Evolutionary conservation across 108 stramenopile species (phyloP).

Genomic region (Cyclostephanos invisitatus): DNA sequence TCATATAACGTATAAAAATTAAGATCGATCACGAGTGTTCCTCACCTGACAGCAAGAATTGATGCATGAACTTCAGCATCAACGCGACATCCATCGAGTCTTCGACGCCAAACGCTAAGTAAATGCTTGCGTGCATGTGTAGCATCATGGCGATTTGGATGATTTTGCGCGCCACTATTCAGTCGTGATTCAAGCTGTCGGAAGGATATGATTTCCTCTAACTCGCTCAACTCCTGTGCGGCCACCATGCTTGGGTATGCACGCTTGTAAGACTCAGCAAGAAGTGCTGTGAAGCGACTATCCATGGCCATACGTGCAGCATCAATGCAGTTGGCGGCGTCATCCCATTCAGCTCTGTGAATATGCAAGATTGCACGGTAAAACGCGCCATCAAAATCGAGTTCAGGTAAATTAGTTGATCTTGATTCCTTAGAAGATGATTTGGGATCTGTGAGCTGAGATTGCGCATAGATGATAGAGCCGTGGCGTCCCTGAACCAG

Average conservation of each 20-base stretch:
- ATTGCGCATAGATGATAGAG: constrained; percentile 4
- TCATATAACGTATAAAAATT: neutral
- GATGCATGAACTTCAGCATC: constrained; percentile 88
- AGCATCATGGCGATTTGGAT: constrained; percentile 58
- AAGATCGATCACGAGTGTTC: constrained; percentile 62
- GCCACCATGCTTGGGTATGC: constrained; percentile 93
- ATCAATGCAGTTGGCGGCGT: constrained; percentile 81
- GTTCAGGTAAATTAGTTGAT: constrained; percentile 40
- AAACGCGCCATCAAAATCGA: constrained; percentile 93
- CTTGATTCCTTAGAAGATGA: constrained; percentile 36
- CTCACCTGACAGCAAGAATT: constrained; percentile 89
- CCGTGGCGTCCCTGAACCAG: constrained; percentile 54
- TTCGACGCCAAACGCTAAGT: constrained; percentile 76
- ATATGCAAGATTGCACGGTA: constrained; percentile 91
- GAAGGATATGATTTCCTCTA: constrained; percentile 95
- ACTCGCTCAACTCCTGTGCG: constrained; percentile 84
- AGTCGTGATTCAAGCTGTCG: constrained; percentile 66
- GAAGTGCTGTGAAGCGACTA: constrained; percentile 88
- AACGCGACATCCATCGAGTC: constrained; percentile 83
- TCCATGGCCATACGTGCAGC: constrained; percentile 87
- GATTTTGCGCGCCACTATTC: constrained; percentile 38
- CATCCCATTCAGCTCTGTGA: constrained; percentile 80
- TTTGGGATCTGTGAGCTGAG: constrained; percentile 14
- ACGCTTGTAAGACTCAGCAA: constrained; percentile 89
- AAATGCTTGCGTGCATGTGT: constrained; percentile 63